Evolutionary conservation across 2,329 filamentous ascomycete genomes (phyloP), one percentile per base, ranked within the genome.

Genomic region (Colletotrichum orbiculare): DNA sequence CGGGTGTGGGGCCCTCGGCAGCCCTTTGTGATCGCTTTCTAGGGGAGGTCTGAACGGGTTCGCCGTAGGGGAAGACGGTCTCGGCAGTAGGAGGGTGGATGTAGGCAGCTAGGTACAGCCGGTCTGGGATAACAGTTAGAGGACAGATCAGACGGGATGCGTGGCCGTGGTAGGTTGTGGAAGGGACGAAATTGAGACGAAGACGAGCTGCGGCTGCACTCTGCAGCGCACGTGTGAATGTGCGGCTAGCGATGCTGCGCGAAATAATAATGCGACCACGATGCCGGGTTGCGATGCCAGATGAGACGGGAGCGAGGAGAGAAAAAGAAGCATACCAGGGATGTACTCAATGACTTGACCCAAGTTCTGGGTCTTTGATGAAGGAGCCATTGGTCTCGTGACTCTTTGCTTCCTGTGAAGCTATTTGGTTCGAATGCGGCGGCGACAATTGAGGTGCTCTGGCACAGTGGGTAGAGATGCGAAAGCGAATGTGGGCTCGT

Each of bases 301-400:
- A 33, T 45, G 53, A 46, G 38, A 35, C 39, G 53, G 61, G 45
- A 34, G 25, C 52, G n/a, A 8, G 39, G 8, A 38, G 57, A 47
- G 37, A 58, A 59, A 43, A 37, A 41, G 46, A 52, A 37, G 82
- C 87, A 73, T 85, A 97, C 94, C 92, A 83, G 94, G 92, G 73
- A 97, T 97, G 79, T 97, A 97, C 83, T 97, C 94, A 76, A 97
- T 94, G 72, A 97, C 89, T 82, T 97, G 93, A 68, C 93, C 94
- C 81, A 92, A 87, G 79, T 89, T 91, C 76, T 86, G 74, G 74
- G 76, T 79, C 76, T 76, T 75, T 70, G 76, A 79, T 69, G 83
- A 82, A 78, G 83, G 83, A 69, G 82, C 81, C 84, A 86, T 87
- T 72, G 72, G 73, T 50, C 49, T 65, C 45, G 59, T 25, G 52